Conservation (phyloP, 208 protist species). For the Angomonas desouzai region DNA sequence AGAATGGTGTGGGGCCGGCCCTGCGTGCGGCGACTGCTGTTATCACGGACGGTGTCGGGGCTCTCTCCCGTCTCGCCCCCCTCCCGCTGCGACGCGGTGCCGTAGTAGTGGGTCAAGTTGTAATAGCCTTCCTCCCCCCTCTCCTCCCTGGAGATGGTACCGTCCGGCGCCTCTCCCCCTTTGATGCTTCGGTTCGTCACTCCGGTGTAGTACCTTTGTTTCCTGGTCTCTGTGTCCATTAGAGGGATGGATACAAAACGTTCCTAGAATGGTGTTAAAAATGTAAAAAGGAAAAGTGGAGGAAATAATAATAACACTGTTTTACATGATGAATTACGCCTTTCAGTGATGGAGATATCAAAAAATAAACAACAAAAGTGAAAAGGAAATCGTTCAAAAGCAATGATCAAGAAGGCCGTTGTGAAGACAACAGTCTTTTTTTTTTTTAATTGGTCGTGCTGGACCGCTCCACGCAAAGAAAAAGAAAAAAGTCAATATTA, state of each 20-base stretch:
- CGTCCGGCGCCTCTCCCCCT: not conserved
- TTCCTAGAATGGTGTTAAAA: not conserved
- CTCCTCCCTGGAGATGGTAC: not conserved
- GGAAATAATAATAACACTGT: constrained; percentile 10
- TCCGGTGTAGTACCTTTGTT: constrained; percentile 1
- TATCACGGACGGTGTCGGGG: not conserved
- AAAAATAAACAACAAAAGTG: constrained; percentile 9
- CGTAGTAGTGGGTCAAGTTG: not conserved
- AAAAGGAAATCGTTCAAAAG: not conserved
- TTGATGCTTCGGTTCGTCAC: not conserved
- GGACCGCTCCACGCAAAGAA: not conserved
- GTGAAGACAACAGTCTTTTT: not conserved
- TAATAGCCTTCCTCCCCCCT: not conserved
- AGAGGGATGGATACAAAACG: not conserved
- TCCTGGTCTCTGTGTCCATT: not conserved
- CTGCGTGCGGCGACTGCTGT: no score
- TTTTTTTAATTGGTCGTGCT: not conserved
- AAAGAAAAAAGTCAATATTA: not conserved
- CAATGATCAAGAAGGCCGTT: not conserved
- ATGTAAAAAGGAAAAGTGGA: not conserved
- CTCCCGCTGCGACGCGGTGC: not conserved
- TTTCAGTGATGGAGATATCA: not conserved
- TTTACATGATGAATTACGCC: no score
- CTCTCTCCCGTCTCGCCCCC: not conserved
- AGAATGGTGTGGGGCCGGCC: no score